Base-by-base conservation (phyloP, 176 grass and related monocot species). In the Raddia guianensis region DNA sequence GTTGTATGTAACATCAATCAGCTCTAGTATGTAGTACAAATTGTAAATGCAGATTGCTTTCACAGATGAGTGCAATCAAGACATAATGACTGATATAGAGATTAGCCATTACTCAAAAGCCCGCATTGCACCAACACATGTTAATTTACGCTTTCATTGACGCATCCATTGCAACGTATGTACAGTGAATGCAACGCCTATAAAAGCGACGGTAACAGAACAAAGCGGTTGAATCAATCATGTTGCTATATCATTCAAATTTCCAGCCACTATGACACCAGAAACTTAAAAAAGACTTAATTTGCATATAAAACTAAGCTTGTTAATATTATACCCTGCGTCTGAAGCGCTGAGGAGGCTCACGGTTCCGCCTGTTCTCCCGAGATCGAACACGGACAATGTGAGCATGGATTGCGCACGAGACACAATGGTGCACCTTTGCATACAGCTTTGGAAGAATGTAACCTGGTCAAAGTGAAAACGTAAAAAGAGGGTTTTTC, bases 391-490 rank as follows among this genome's bases (percentile, higher is more conserved):
- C 87, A 82, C 87, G 82, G n/a, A 90, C 87, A 54, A 87, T 89
- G 70, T 93, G 87, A 8, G 84, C 82, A 66, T 90, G 88, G 74
- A 93, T 93, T 2, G 88, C 85, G 11, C 91, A 93, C 20, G 91
- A 93, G 9, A 93, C 78, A 52, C 85, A 93, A 61, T 93, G 86
- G 57, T 91, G 91, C 56, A 86, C 86, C 85, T 90, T 91, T 3
- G 88, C 77, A 19, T 90, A 94, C 47, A 94, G 69, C 83, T 89
- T 94, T 51, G 91, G 88, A 19, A 91, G 85, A 63, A 90, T 4
- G 12, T 93, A 91, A 18, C 91, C 84, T 93, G 76, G 2, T 15
- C 2, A 72, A 2, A 76, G 18, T 34, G 19, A 55, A 19, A 15
- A 7, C 35, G 12, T 58, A 63, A 35, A 9, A 73, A 6, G 34